These are phyloP conservation scores for Lentinula detonsa DNA, from an alignment of 768 basidiomycete genomes.

Conservation along the genomic window DNA sequence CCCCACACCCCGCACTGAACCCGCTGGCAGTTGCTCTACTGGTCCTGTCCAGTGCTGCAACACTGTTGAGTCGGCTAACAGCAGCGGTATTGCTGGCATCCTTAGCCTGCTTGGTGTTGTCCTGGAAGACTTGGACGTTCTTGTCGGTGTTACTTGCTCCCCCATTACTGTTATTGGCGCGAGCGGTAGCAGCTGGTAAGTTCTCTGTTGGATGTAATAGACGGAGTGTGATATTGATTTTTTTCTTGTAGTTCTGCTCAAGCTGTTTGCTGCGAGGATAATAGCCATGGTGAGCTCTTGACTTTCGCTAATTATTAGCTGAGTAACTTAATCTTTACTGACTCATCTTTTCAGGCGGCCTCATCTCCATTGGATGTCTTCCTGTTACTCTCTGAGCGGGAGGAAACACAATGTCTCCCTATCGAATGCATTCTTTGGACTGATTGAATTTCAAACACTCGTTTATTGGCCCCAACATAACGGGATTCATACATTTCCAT, in stretches of 20 bases:
- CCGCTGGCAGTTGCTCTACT: background rate
- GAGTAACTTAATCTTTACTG: too few relatives aligned
- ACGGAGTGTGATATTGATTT: background rate
- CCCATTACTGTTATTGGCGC: constrained; percentile 9
- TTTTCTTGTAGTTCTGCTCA: background rate
- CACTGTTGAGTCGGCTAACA: background rate
- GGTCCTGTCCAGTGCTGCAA: constrained; percentile 6
- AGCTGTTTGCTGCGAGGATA: constrained; percentile 1
- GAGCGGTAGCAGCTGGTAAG: background rate
- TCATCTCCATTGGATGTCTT: background rate
- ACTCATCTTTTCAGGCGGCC: background rate
- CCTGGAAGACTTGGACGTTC: constrained; percentile 3
- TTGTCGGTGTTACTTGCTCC: constrained; percentile 5
- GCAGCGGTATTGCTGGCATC: background rate
- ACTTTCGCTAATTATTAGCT: too few relatives aligned
- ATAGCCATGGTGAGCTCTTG: background rate
- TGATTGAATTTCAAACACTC: too few relatives aligned
- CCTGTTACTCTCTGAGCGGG: background rate
- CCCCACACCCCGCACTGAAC: background rate
- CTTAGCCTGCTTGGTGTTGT: constrained; percentile 7
- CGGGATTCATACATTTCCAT: too few relatives aligned
- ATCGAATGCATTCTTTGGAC: too few relatives aligned
- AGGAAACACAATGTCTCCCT: too few relatives aligned
- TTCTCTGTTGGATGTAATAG: background rate
- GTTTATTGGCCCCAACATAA: too few relatives aligned